These are phyloP conservation scores for Vitis rotundifolia DNA, from an alignment of 164 flowering plant species.

Conservation along the genomic window DNA sequence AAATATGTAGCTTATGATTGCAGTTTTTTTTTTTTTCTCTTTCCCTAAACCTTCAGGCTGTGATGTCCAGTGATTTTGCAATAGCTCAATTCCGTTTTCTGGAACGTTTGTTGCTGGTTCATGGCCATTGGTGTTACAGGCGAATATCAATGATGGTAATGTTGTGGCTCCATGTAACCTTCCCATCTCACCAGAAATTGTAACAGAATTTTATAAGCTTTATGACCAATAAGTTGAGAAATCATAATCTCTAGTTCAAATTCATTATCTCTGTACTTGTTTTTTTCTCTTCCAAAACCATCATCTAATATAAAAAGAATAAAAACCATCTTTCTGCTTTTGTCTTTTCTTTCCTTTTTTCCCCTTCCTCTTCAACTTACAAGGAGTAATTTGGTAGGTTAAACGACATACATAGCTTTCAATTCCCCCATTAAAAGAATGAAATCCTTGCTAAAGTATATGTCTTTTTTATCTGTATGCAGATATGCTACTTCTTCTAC, in stretches of 20 bases:
- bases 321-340: no score
- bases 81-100: slow-evolving; percentile 83
- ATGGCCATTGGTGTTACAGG: slow-evolving; percentile 95
- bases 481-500: slow-evolving; percentile 40
- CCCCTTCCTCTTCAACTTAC: no score
- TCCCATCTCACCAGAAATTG: neutral
- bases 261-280: no score
- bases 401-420: no score
- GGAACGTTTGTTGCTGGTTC: slow-evolving; percentile 78
- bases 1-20: neutral
- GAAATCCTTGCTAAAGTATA: no score
- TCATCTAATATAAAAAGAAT: no score
- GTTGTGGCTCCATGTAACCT: neutral
- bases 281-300: no score
- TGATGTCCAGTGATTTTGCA: slow-evolving; percentile 79
- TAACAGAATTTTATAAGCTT: neutral
- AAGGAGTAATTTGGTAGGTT: no score
- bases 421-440: no score
- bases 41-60: slow-evolving; percentile 47
- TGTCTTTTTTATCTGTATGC: no score
- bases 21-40: neutral
- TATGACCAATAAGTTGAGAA: neutral
- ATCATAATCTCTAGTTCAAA: neutral
- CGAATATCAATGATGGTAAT: slow-evolving; percentile 83
- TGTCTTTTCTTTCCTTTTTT: no score